A percentile compares a stretch with the other conserved stretches of the same genome.
These are phyloP conservation scores for Trypanosomatidae sp. DNA, from an alignment of 208 protist genomes.

Conservation along the genomic window DNA sequence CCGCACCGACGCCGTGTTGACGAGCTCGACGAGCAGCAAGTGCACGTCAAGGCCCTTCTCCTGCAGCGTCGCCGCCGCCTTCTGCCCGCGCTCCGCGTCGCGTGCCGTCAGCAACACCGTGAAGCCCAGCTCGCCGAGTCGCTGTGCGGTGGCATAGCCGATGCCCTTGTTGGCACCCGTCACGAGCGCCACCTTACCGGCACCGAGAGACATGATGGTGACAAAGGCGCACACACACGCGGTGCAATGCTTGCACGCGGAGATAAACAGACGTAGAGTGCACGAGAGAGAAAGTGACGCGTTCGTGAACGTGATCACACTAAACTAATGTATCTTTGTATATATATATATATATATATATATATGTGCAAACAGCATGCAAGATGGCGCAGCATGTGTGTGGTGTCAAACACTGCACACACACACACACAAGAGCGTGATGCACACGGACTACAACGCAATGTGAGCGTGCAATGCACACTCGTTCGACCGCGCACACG, in stretches of 20 bases:
- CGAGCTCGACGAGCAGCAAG: slow-evolving; percentile 31
- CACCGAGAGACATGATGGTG: slow-evolving; percentile 12
- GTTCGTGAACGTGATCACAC: no score
- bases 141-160: slow-evolving; percentile 51
- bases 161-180: slow-evolving; percentile 82
- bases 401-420: no score
- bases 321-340: no score
- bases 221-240: slow-evolving; percentile 9
- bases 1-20: slow-evolving; percentile 26
- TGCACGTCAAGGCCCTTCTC: slow-evolving; percentile 26
- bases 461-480: no score
- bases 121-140: slow-evolving; percentile 44
- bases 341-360: no score
- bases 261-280: neutral
- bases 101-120: slow-evolving; percentile 65
- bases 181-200: slow-evolving; percentile 35
- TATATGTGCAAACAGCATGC: no score
- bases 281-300: neutral
- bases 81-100: slow-evolving; percentile 27
- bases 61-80: slow-evolving; percentile 25
- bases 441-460: no score
- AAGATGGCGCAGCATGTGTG: no score
- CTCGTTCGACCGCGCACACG: no score
- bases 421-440: no score
- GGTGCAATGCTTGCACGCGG: neutral